phyloP scores from a whole-genome alignment of 2,329 filamentous ascomycete species.

The Colletotrichum filicis region DNA sequence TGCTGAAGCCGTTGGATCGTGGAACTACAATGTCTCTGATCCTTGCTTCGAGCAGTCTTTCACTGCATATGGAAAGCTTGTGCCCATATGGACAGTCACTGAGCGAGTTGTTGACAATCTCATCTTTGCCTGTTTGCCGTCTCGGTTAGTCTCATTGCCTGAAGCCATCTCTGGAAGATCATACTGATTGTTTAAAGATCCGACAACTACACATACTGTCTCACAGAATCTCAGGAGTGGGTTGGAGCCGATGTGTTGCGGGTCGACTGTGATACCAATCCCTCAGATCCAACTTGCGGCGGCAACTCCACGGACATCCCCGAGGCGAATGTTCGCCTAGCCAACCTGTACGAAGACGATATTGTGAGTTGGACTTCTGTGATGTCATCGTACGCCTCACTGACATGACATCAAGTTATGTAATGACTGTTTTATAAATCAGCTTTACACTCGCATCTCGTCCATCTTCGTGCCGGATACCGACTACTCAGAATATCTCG shows the following conservation, averaged over 20 bases:
- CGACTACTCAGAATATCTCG: not conserved
- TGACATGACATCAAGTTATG: not conserved
- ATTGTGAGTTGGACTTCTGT: not conserved
- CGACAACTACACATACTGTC: not conserved
- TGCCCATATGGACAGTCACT: not conserved
- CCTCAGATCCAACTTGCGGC: not conserved
- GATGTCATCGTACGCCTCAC: not conserved
- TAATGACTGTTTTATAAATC: not conserved
- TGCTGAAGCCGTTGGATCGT: not conserved
- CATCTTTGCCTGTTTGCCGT: not conserved
- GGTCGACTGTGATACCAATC: not conserved
- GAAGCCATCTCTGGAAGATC: not conserved
- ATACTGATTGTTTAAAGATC: not conserved
- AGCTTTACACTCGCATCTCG: not conserved
- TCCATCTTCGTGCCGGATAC: not conserved
- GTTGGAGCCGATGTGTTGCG: not conserved
- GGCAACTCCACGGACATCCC: slow-evolving; percentile 3
- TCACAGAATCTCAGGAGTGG: not conserved
- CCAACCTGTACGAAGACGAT: slow-evolving; percentile 7
- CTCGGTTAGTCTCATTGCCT: not conserved
- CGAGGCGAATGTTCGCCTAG: slow-evolving; percentile 1
- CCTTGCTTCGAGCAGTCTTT: not conserved
- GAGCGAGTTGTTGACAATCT: not conserved
- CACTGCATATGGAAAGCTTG: not conserved
- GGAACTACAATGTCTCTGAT: not conserved